Conservation (phyloP, 371 early-diverging fungal species). For the Funneliformis caledonium region DNA sequence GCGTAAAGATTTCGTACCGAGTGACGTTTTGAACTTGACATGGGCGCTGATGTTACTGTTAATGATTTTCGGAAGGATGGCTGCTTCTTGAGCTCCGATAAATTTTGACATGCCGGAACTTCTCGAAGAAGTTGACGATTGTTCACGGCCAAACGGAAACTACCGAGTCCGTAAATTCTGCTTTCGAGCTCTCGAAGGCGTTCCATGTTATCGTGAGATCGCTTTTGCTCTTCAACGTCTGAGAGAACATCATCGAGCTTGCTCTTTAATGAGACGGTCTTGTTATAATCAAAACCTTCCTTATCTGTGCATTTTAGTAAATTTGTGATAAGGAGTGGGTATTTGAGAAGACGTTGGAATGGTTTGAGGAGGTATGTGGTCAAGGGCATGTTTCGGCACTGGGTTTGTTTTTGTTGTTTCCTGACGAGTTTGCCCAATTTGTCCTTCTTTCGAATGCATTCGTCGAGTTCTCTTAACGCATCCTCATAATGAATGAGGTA, state of each 20-base stretch:
- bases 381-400: constrained; percentile 36
- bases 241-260: constrained; percentile 22
- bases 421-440: constrained; percentile 26
- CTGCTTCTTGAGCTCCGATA: neutral
- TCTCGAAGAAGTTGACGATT: constrained; percentile 31
- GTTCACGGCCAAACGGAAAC: constrained; percentile 16
- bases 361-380: constrained; percentile 39
- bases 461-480: constrained; percentile 36
- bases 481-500: constrained; percentile 40
- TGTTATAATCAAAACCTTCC: constrained; percentile 32
- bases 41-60: constrained; percentile 23
- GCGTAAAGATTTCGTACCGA: constrained; percentile 41
- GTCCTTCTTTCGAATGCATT: constrained; percentile 25
- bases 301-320: constrained; percentile 33
- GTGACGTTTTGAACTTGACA: constrained; percentile 30
- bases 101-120: constrained; percentile 32
- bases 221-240: constrained; percentile 40
- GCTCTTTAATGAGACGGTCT: constrained; percentile 16
- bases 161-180: constrained; percentile 31
- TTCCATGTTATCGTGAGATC: constrained; percentile 29
- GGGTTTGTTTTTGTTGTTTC: constrained; percentile 32
- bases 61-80: constrained; percentile 36
- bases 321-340: constrained; percentile 37
- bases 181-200: constrained; percentile 32
- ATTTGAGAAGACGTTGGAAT: constrained; percentile 38